phyloP scores from a whole-genome alignment of 2,329 filamentous ascomycete species.

The Diaporthe vexans region DNA sequence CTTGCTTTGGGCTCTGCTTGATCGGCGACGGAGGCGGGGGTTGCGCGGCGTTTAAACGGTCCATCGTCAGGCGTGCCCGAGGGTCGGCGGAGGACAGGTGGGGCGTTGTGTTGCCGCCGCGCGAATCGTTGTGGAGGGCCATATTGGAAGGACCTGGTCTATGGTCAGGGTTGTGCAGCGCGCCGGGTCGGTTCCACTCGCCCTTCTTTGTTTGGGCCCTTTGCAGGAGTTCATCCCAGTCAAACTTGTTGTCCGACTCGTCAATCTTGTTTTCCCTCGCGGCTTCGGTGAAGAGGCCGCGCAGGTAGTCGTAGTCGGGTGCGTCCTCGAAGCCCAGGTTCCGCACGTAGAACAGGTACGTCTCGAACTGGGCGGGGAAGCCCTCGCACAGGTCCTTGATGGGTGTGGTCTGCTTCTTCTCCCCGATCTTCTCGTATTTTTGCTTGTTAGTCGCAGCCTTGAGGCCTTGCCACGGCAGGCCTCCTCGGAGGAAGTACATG shows the following conservation, averaged over 20 bases:
- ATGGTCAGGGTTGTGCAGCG: constrained; percentile 82
- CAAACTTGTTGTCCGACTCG: constrained; percentile 97
- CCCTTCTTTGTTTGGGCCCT: constrained; percentile 74
- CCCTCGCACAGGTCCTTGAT: constrained; percentile 98
- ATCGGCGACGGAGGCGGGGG: constrained; percentile 89
- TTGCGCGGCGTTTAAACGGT: constrained; percentile 95
- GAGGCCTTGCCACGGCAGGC: constrained; percentile 79
- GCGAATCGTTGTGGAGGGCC: constrained; percentile 83
- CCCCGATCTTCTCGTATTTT: constrained; percentile 99
- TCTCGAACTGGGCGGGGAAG: constrained; percentile 97
- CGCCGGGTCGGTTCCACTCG: constrained; percentile 77
- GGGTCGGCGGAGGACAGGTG: constrained; percentile 62
- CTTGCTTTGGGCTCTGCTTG: constrained; percentile 81
- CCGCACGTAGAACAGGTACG: constrained; percentile 96
- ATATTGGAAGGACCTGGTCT: constrained; percentile 86
- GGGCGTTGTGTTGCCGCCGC: constrained; percentile 74
- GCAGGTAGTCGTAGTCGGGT: constrained; percentile 97
- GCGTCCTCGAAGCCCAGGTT: constrained; percentile 99
- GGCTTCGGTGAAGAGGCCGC: constrained; percentile 95
- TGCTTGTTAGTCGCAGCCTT: constrained; percentile 88
- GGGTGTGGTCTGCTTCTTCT: constrained; percentile 98
- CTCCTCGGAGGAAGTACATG: constrained; percentile 81
- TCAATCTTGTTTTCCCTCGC: constrained; percentile 70
- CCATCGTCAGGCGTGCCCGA: constrained; percentile 77
- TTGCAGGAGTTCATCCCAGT: constrained; percentile 73